These are phyloP conservation scores for Pholiota microspora DNA, from an alignment of 768 basidiomycete genomes.

Conservation along the genomic window DNA sequence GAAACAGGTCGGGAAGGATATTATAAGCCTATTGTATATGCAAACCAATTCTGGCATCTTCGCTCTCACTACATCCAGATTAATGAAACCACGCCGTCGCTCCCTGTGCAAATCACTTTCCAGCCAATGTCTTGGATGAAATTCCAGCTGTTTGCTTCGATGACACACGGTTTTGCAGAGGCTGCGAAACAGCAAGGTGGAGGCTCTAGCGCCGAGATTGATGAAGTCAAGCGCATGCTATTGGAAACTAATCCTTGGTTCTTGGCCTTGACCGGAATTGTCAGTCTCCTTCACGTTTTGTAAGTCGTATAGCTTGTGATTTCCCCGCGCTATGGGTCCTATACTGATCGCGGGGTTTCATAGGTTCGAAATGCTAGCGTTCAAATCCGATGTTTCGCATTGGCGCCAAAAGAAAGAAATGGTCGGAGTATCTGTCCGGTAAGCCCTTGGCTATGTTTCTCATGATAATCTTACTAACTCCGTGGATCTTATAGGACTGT, in stretches of 20 bases:
- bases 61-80: slow-evolving; percentile 80
- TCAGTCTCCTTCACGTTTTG: slow-evolving; percentile 86
- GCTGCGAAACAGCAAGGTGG: slow-evolving; percentile 75
- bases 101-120: slow-evolving; percentile 83
- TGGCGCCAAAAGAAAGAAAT: slow-evolving; percentile 95
- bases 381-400: slow-evolving; percentile 92
- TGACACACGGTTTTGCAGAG: slow-evolving; percentile 87
- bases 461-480: neutral
- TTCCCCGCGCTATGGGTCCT: slow-evolving; percentile 1
- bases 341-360: neutral
- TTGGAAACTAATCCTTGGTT: slow-evolving; percentile 88
- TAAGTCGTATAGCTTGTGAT: slow-evolving; percentile 37
- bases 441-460: slow-evolving; percentile 20
- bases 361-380: slow-evolving; percentile 94
- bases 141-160: slow-evolving; percentile 81
- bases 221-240: slow-evolving; percentile 95
- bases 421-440: slow-evolving; percentile 93
- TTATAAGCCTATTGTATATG: slow-evolving; percentile 87
- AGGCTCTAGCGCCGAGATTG: slow-evolving; percentile 67
- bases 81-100: slow-evolving; percentile 73
- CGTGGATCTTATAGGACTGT: slow-evolving; percentile 47
- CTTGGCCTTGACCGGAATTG: slow-evolving; percentile 77
- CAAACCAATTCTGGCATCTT: slow-evolving; percentile 95
- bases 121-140: slow-evolving; percentile 85
- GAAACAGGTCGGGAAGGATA: slow-evolving; percentile 61